Base-by-base conservation (phyloP, 2,329 filamentous ascomycete genomes). In the Trichophyton schoenleinii region DNA sequence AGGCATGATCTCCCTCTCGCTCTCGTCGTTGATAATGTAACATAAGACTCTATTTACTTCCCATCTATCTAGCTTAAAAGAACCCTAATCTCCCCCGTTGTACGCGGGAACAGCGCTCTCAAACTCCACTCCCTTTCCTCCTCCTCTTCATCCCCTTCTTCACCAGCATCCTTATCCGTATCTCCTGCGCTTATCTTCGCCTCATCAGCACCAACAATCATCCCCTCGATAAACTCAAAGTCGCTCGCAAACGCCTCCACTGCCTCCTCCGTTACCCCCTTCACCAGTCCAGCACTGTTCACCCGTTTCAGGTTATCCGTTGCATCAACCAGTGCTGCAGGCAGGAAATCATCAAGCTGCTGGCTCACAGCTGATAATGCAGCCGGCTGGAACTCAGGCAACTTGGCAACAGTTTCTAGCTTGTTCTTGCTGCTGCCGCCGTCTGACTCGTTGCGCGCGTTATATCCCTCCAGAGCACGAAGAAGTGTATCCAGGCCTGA, bases 301-400 rank as follows among this genome's bases (percentile, higher is more conserved):
- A 99, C 75, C 48, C 83, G 79, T 65, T 86, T 87, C 28, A 97
- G 74, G 63, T 90, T 89, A 58, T 94, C 88, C 67, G 89, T 85
- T 2, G 91, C 91, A 71, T 99, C 94, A 79, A 96, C 92, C 34
- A 96, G 80, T 2, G 92, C 94, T 0, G 90, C 95, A 0, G 94
- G 91, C 25, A 99, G 78, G 75, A 97, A 99, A 63, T 90, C 86
- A 69, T 99, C 94, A 5, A 99, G 79, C 46, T 81, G 82, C 68
- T 91, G 88, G 67, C 89, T 89, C 1, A 87, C 85, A 58, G 79
- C 75, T 1, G 81, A 75, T n/a, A 97, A 78, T 0, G 80, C 73
- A 3, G 80, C 75, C 0, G 83, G 80, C 62, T 85, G 81, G 69
- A 89, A 83, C 3, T 80, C 74, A 0, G 80, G 77, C 1, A 87